Base-by-base conservation (phyloP, 176 grass and related monocot species). In the Phoenix dactylifera region DNA sequence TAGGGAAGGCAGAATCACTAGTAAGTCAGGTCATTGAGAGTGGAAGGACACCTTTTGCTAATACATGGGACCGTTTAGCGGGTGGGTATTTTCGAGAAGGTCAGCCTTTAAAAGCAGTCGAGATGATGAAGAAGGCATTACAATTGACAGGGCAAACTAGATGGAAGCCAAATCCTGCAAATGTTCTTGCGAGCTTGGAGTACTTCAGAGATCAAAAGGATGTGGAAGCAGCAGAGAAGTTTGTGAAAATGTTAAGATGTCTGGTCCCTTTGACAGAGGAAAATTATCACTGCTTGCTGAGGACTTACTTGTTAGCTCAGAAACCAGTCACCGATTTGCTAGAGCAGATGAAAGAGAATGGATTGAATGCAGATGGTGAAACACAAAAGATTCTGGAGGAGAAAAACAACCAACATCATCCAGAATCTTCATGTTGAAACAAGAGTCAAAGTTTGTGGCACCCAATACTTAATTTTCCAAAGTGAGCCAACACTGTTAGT, bases 221-320 rank as follows among this genome's bases (percentile, higher is more conserved):
- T 82, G 82, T 82, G 49, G 71, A 70, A 69, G 74, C 62, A 57
- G 82, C 86, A 0, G 86, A 89, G 74, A 63, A 85, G 55, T 70
- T 89, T 56, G 66, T 26, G 7, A 69, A 20, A 59, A 29, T 76
- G 58, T 71, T 85, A 48, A 67, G 53, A 62, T 55, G 52, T 22
- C 65, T 78, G 22, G 18, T 52, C 60, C 71, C 59, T 67, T 62
- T 82, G 59, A 79, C 77, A 2, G 79, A 63, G 51, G 86, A 79
- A 65, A 62, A 82, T 52, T 86, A 90, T 54, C 61, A 76, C 52
- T 49, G 48, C 63, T 79, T 90, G 48, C 39, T 90, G 32, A 65
- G 70, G 66, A 76, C 52, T 67, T 86, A 86, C 69, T 10, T 70
- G 7, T 50, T 7, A 51, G 78, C 67, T 20, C 58, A 62, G 56